Evolutionary conservation across 495 filamentous ascomycete species (phyloP), one percentile per base, ranked within the genome.

Genomic region (Neurospora terricola): DNA sequence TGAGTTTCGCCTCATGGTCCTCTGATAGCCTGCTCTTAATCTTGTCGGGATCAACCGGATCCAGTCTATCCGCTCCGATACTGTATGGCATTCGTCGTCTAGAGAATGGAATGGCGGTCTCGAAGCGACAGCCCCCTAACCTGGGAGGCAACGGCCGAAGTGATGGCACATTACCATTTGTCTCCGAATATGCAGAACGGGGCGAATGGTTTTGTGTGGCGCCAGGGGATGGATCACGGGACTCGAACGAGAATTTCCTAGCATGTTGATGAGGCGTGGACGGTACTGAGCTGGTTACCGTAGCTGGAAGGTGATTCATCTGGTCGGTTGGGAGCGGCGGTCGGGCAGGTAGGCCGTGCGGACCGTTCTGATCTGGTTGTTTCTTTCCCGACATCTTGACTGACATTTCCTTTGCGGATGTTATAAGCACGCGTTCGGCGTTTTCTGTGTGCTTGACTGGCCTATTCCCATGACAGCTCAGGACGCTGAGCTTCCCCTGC

Each of bases 231-330:
- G 92, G 95, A 69, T 96, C 94, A 72, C 94, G 87, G 30, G 93
- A 95, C 78, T 90, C 89, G 73, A 92, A 94, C 21, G 92, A 92
- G 77, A 93, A 90, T 76, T 93, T 91, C 75, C 93, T 89, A 76
- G 94, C 87, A 80, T 93, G 91, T 79, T 98, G 94, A 74, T 93
- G 94, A 5, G 96, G 96, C 1, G 96, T 99, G 5, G 96, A 97
- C 0, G 96, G 96, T 27, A 99, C 90, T 21, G 96, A 98, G 78
- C 87, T 97, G 12, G 96, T 97, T 73, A 96, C 94, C 42, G 91
- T 85, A 16, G 88, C 69, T 14, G 75, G 73, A 40, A 73, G 69
- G 14, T 75, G 73, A 69, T 78, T 75, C 66, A 76, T 73, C 69
- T 82, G 78, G 21, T 73, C 74, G 3, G 78, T 70, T 43, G 80